Conservation (phyloP, 106 monocot species). For the Hemerocallis citrina region DNA sequence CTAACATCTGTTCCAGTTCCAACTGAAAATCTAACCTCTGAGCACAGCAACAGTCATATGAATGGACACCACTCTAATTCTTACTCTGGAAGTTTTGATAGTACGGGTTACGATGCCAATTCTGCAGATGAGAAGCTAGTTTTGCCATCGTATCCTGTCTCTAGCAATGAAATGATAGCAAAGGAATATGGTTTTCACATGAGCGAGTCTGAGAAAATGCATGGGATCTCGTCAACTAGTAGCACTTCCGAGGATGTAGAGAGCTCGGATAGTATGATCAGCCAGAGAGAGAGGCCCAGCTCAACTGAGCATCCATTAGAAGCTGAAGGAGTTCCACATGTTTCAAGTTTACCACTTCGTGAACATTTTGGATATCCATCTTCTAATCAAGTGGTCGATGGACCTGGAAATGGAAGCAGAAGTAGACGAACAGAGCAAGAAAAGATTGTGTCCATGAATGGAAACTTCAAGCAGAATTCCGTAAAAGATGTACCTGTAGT, state of each 20-base stretch:
- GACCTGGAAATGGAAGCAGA: conserved; percentile 57
- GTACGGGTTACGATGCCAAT: conserved; percentile 15
- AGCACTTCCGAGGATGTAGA: conserved; percentile 35
- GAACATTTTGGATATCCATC: conserved; percentile 57
- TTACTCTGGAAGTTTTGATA: conserved; percentile 21
- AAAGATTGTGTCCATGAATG: conserved; percentile 33
- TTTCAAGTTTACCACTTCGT: conserved; percentile 52
- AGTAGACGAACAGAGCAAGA: conserved; percentile 81
- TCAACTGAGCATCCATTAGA: conserved; percentile 38
- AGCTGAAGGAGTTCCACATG: conserved; percentile 26
- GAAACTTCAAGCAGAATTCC: conserved; percentile 57
- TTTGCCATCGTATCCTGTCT: conserved; percentile 36
- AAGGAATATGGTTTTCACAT: conserved; percentile 36
- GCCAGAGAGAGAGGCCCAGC: conserved; percentile 37
- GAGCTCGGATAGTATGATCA: conserved; percentile 32
- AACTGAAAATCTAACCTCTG: conserved; percentile 9
- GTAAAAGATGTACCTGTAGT: conserved; percentile 61
- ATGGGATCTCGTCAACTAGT: conserved; percentile 32
- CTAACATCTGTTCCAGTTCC: conserved; percentile 16
- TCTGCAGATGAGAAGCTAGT: conserved; percentile 50
- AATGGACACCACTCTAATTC: conserved; percentile 16
- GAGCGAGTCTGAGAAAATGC: conserved; percentile 44
- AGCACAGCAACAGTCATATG: conserved; percentile 8
- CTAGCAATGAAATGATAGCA: conserved; percentile 30
- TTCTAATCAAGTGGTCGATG: conserved; percentile 34